Evolutionary conservation across 176 grass and related monocot species (phyloP).

Genomic region (Aegilops longissima): DNA sequence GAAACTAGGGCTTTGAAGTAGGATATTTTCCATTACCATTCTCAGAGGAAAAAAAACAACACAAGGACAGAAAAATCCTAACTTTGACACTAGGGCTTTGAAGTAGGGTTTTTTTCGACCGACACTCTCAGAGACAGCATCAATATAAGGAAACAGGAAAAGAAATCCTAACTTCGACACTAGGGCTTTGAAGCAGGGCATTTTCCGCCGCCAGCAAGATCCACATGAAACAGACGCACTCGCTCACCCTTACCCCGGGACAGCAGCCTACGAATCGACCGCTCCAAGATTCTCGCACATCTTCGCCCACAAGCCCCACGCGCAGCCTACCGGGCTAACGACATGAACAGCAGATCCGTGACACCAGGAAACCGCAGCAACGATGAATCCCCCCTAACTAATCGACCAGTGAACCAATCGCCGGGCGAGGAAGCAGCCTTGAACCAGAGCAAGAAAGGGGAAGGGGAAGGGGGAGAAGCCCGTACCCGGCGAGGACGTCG

Average conservation of each 20-base stretch:
- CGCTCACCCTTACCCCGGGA: neutral
- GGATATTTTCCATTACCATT: too few species aligned
- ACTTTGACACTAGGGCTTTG: neutral
- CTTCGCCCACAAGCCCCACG: neutral
- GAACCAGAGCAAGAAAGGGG: neutral
- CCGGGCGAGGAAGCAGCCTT: neutral
- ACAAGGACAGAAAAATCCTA: neutral
- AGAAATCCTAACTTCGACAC: neutral
- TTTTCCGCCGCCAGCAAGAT: neutral
- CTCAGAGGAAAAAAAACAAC: neutral
- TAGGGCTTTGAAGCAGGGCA: neutral
- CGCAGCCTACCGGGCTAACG: neutral
- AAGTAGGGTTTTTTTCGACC: neutral
- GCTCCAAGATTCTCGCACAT: conserved; percentile 20
- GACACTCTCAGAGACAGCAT: neutral
- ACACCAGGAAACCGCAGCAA: neutral
- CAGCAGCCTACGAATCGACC: neutral
- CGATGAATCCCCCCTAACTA: neutral
- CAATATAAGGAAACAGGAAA: neutral
- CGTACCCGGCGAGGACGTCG: conserved; percentile 81
- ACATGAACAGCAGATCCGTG: neutral
- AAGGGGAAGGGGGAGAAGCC: neutral
- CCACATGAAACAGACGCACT: neutral
- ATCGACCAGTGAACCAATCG: neutral
- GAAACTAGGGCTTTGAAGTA: neutral